Percentiles rank a stretch among this genome's conserved stretches.
These are phyloP conservation scores for Debaryomyces singareniensis DNA, from an alignment of 1,139 yeast genomes.

Conservation along the genomic window DNA sequence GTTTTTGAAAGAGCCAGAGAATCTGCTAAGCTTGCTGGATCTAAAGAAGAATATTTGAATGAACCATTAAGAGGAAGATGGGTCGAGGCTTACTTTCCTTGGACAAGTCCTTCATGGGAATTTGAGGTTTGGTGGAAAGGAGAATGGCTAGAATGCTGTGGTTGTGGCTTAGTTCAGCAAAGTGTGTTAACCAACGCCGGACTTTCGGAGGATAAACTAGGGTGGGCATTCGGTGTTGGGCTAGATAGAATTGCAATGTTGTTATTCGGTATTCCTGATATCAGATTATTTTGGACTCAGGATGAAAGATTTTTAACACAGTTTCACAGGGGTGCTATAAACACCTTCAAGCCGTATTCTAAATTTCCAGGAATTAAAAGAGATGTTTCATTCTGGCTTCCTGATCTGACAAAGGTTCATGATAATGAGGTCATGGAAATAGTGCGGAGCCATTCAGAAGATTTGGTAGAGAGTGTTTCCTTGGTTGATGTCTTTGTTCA, in stretches of 20 bases:
- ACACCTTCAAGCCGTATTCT: conserved; percentile 81
- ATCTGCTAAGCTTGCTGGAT: conserved; percentile 64
- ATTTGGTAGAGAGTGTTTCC: conserved; percentile 79
- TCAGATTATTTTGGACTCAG: conserved; percentile 83
- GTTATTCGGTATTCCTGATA: conserved; percentile 90
- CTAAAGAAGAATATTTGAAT: conserved; percentile 52
- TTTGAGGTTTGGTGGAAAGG: conserved; percentile 99
- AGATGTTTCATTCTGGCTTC: conserved; percentile 91
- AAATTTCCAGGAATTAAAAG: conserved; percentile 83
- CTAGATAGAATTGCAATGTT: conserved; percentile 95
- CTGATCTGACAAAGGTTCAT: conserved; percentile 46
- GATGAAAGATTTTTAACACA: conserved; percentile 77
- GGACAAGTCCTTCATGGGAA: conserved; percentile 99
- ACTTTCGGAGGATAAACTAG: conserved; percentile 52
- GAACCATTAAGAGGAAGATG: conserved; percentile 85
- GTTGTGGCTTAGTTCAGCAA: conserved; percentile 87
- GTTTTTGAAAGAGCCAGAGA: conserved; percentile 72
- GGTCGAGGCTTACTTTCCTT: conserved; percentile 95
- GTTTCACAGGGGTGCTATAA: conserved; percentile 57
- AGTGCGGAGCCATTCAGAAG: conserved; percentile 80
- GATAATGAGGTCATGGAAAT: conserved; percentile 92
- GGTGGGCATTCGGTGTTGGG: conserved; percentile 99
- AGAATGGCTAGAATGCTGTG: conserved; percentile 96
- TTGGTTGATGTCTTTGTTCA: conserved; percentile 78
- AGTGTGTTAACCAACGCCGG: conserved; percentile 73